A percentile compares a stretch with the other conserved stretches of the same genome.
Conservation (phyloP, 768 basidiomycete genomes). For the Leucocoprinus leucothites region DNA sequence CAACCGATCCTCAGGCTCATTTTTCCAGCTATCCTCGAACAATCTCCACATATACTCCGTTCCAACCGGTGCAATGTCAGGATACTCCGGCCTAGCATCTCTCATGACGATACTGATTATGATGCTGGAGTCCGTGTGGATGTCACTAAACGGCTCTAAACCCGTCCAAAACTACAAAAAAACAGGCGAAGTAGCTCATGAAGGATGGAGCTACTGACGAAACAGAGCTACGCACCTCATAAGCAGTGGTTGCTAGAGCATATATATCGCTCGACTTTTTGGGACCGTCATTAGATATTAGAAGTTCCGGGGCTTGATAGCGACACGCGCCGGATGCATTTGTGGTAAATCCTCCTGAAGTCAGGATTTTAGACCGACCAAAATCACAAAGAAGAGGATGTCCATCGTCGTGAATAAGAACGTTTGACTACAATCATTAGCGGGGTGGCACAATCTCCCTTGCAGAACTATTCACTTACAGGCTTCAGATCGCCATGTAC, state of each 20-base stretch:
- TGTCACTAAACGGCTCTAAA: not conserved
- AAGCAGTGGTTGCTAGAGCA: conserved; percentile 14
- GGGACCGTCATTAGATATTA: not conserved
- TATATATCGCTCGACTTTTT: conserved; percentile 15
- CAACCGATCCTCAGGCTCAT: not conserved
- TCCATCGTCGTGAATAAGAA: conserved; percentile 15
- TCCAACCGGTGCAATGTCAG: not conserved
- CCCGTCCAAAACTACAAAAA: conserved; percentile 2
- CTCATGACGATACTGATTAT: not conserved
- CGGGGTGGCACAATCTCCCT: not conserved
- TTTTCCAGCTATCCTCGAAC: not conserved
- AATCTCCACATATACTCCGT: not conserved
- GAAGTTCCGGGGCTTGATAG: conserved; percentile 19
- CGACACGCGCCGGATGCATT: conserved; percentile 8
- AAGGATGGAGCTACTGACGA: no score
- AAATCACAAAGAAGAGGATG: conserved; percentile 19
- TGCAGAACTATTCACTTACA: not conserved
- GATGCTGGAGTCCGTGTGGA: not conserved
- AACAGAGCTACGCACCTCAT: conserved; percentile 14
- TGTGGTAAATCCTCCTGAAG: conserved; percentile 15
- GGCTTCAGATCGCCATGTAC: conserved; percentile 12
- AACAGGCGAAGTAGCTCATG: not conserved
- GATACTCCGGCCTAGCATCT: not conserved
- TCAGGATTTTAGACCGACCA: conserved; percentile 18
- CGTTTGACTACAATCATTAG: conserved; percentile 12